Percentiles rank a stretch among this genome's conserved stretches.
These are phyloP conservation scores for Alternaria atra DNA, from an alignment of 2,329 filamentous ascomycete genomes.

Conservation along the genomic window DNA sequence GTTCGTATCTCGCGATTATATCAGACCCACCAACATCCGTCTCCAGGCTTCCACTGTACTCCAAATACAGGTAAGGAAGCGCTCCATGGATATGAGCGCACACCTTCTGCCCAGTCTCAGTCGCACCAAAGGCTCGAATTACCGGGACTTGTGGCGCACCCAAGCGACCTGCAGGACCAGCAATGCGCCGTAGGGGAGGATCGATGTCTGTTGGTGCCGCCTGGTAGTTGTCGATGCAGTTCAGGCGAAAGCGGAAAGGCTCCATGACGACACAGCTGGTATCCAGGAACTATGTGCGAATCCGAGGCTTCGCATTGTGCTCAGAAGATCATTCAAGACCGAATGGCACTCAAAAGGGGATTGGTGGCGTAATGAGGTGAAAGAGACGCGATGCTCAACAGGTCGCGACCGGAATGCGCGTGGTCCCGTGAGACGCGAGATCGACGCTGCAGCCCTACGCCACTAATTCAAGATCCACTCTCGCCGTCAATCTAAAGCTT, in stretches of 20 bases:
- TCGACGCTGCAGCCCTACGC: slow-evolving; percentile 41
- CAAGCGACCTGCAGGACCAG: slow-evolving; percentile 62
- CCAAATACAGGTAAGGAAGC: slow-evolving; percentile 93
- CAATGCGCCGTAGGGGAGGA: slow-evolving; percentile 75
- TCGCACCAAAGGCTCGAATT: slow-evolving; percentile 89
- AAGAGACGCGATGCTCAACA: slow-evolving; percentile 16
- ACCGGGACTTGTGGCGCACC: slow-evolving; percentile 81
- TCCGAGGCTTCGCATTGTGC: slow-evolving; percentile 21
- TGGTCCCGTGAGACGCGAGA: slow-evolving; percentile 31
- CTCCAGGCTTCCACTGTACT: slow-evolving; percentile 76
- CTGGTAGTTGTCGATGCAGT: slow-evolving; percentile 97
- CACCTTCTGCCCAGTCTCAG: slow-evolving; percentile 93
- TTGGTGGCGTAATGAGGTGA: not conserved
- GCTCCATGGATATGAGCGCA: slow-evolving; percentile 96
- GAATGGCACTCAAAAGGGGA: not conserved
- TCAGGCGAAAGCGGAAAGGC: slow-evolving; percentile 87
- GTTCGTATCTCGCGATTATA: not conserved
- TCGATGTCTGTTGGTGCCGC: slow-evolving; percentile 80
- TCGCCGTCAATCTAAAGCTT: slow-evolving; percentile 22
- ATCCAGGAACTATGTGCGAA: not conserved
- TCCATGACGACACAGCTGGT: slow-evolving; percentile 62
- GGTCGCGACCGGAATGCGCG: slow-evolving; percentile 26
- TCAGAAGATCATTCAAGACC: slow-evolving; percentile 14
- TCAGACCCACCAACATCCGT: slow-evolving; percentile 69
- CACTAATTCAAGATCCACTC: slow-evolving; percentile 32